Evolutionary conservation across 2,329 filamentous ascomycete species (phyloP).

Genomic region (Epichloe uncinata): DNA sequence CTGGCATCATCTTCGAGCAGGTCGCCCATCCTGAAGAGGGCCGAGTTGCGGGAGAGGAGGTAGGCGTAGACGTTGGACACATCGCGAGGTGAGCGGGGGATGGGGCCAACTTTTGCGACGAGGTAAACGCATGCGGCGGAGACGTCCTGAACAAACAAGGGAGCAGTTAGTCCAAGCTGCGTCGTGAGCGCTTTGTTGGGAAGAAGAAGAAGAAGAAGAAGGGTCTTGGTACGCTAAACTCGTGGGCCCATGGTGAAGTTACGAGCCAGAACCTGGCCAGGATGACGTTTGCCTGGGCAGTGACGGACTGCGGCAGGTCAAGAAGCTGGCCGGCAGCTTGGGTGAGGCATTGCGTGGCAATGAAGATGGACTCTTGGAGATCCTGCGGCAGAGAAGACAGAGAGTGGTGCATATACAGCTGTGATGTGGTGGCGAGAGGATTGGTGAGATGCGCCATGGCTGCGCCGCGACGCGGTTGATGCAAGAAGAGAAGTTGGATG

Average conservation of each 20-base stretch:
- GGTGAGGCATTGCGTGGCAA: conserved; percentile 57
- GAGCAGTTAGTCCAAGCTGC: neutral
- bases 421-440: conserved; percentile 56
- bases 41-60: conserved; percentile 50
- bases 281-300: conserved; percentile 72
- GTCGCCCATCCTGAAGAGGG: conserved; percentile 32
- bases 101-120: conserved; percentile 66
- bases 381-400: conserved; percentile 49
- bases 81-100: conserved; percentile 59
- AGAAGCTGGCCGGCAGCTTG: conserved; percentile 72
- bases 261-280: conserved; percentile 69
- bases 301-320: conserved; percentile 70
- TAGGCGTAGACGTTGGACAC: conserved; percentile 77
- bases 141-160: conserved; percentile 43
- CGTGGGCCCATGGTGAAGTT: conserved; percentile 40
- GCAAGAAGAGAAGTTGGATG: neutral
- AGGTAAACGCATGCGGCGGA: conserved; percentile 75
- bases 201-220: neutral
- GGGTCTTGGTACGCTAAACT: conserved; percentile 35
- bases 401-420: conserved; percentile 45
- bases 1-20: conserved; percentile 28
- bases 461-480: neutral
- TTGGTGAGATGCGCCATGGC: conserved; percentile 53
- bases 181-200: neutral
- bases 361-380: conserved; percentile 59